These are phyloP conservation scores for Rubia tinctorum DNA, from an alignment of 305 asterid species.

Conservation along the genomic window DNA sequence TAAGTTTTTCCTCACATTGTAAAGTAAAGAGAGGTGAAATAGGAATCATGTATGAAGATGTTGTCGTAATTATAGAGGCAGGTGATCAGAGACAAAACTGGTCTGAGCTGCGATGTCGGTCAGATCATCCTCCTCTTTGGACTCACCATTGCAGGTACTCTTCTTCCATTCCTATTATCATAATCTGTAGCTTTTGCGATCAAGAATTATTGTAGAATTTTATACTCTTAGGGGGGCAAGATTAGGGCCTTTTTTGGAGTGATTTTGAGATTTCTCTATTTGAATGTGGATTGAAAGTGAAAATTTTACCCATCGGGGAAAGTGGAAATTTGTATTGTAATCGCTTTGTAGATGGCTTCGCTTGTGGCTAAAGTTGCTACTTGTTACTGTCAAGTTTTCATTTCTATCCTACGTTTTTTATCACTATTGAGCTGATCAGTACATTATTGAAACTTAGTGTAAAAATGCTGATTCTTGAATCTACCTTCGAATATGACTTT, in stretches of 20 bases:
- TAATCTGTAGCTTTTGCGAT: background rate
- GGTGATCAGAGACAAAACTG: constrained; percentile 65
- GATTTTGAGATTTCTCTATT: background rate
- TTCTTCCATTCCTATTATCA: background rate
- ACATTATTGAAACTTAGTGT: no score
- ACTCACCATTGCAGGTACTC: constrained; percentile 65
- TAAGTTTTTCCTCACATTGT: background rate
- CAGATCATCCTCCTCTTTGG: constrained; percentile 57
- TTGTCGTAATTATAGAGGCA: constrained; percentile 51
- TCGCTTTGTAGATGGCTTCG: constrained; percentile 2
- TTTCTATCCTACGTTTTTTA: background rate
- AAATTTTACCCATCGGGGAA: background rate
- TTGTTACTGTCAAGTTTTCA: background rate
- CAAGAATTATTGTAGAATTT: background rate
- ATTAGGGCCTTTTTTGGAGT: background rate
- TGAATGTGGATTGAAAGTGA: constrained; percentile 5
- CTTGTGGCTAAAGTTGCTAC: background rate
- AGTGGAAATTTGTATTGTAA: background rate
- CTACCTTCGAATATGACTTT: background rate
- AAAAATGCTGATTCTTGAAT: constrained; percentile 12
- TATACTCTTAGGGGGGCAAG: no score
- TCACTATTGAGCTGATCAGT: background rate
- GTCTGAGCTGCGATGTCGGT: constrained; percentile 74
- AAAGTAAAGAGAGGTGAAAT: constrained; percentile 13
- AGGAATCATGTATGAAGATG: constrained; percentile 63